phyloP scores from a whole-genome alignment of 371 early-diverging fungal genomes.

The Mortierella sp. region DNA sequence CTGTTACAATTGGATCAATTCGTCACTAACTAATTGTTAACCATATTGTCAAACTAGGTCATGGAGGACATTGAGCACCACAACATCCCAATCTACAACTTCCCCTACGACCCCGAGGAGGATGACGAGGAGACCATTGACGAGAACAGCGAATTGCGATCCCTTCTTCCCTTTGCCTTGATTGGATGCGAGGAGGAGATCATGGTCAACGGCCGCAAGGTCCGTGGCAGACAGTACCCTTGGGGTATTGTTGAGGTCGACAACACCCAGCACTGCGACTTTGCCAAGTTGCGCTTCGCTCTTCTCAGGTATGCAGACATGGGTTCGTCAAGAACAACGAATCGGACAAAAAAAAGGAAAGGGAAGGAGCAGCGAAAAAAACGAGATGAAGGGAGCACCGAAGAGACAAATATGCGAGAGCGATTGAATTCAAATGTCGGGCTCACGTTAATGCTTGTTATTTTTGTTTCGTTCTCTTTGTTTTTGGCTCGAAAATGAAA shows the following conservation, averaged over 20 bases:
- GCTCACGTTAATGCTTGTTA: conserved; percentile 13
- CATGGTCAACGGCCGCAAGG: conserved; percentile 80
- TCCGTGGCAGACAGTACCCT: conserved; percentile 98
- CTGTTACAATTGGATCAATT: neutral
- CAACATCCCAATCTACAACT: conserved; percentile 92
- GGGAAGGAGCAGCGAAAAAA: conserved; percentile 4
- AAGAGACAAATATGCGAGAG: neutral
- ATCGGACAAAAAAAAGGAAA: neutral
- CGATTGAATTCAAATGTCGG: conserved; percentile 15
- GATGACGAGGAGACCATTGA: conserved; percentile 95
- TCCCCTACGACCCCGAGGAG: conserved; percentile 83
- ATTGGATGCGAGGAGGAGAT: conserved; percentile 97
- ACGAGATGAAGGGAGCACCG: too few relatives aligned
- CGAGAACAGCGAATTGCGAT: conserved; percentile 94
- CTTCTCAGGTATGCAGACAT: conserved; percentile 59
- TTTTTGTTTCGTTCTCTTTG: conserved; percentile 8
- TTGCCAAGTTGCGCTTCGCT: conserved; percentile 94
- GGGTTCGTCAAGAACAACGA: too few relatives aligned
- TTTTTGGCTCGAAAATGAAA: neutral
- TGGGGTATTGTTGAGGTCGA: conserved; percentile 99
- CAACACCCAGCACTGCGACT: conserved; percentile 96
- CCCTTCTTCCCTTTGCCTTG: conserved; percentile 95
- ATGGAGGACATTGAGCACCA: conserved; percentile 96
- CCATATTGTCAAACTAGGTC: conserved; percentile 48
- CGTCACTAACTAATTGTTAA: neutral